Percentiles rank a stretch among this genome's conserved stretches.
phyloP scores from a whole-genome alignment of 1,139 yeast genomes.

The Yamadazyma taylorii region DNA sequence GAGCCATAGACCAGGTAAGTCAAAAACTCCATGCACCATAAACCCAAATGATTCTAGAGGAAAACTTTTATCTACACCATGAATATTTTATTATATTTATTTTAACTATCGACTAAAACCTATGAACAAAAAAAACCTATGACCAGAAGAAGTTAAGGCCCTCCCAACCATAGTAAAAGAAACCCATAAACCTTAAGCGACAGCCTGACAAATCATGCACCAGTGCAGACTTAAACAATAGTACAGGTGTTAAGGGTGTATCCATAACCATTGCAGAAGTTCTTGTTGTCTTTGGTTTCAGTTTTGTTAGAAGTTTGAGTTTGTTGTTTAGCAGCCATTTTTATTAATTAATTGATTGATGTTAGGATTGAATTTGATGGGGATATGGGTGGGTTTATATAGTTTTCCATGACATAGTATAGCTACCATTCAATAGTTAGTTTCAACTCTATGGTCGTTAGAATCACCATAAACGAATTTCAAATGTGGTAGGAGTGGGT shows the following conservation, averaged over 20 bases:
- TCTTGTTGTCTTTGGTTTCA: conserved; percentile 15
- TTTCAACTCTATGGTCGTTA: no score
- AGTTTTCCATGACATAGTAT: conserved; percentile 1
- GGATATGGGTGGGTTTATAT: conserved; percentile 3
- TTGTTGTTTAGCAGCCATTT: conserved; percentile 17
- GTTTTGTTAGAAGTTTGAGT: conserved; percentile 8
- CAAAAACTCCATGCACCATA: no score
- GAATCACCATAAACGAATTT: neutral
- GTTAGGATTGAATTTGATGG: neutral
- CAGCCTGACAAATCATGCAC: neutral
- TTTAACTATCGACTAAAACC: neutral
- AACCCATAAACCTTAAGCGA: neutral
- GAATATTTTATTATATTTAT: no score
- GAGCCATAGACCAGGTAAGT: no score
- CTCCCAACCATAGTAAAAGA: neutral
- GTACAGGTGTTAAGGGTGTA: conserved; percentile 11
- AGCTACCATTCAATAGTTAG: no score
- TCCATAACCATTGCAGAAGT: conserved; percentile 7
- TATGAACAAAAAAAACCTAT: neutral
- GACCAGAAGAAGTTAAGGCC: neutral
- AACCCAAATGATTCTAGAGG: no score
- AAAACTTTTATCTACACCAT: no score
- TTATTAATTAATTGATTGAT: conserved; percentile 2
- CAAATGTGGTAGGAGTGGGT: neutral
- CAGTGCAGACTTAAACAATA: conserved; percentile 10